Evolutionary conservation across 495 filamentous ascomycete species (phyloP).

Genomic region (Lepraria neglecta): DNA sequence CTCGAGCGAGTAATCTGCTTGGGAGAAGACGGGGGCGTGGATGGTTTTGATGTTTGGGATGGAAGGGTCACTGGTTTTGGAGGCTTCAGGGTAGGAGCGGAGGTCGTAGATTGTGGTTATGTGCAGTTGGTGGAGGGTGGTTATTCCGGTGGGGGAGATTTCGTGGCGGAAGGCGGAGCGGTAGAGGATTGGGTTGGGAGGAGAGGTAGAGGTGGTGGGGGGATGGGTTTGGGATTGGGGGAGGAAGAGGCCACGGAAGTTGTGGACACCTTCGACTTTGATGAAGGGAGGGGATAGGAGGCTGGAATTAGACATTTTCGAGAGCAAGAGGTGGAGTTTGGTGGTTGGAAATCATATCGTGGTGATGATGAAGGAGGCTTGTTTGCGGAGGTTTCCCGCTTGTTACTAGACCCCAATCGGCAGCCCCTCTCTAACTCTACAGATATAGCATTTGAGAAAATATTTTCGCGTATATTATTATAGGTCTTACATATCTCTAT

Average conservation of each 20-base stretch:
- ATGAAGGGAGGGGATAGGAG: constrained; percentile 41
- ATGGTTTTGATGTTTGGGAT: constrained; percentile 30
- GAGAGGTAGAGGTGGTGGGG: constrained; percentile 8
- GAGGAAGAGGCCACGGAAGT: constrained; percentile 56
- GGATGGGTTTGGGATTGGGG: constrained; percentile 22
- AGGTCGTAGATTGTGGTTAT: constrained; percentile 62
- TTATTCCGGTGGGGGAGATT: constrained; percentile 46
- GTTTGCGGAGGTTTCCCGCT: background rate
- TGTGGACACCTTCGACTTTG: constrained; percentile 45
- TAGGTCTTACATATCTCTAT: background rate
- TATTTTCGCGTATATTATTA: no score
- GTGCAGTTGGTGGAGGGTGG: constrained; percentile 43
- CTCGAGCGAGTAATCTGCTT: constrained; percentile 51
- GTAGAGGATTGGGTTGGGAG: constrained; percentile 42
- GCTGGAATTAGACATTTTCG: background rate
- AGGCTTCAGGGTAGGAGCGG: constrained; percentile 49
- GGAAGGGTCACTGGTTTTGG: constrained; percentile 30
- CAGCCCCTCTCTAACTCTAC: no score
- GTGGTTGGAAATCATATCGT: background rate
- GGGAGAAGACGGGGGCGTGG: constrained; percentile 53
- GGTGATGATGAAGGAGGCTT: background rate
- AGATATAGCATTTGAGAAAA: no score
- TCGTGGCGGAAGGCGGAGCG: constrained; percentile 52
- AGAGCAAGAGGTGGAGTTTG: background rate
- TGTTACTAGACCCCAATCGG: no score